Base-by-base conservation (phyloP, 2,329 filamentous ascomycete species). In the Purpureocillium takamizusanense region DNA sequence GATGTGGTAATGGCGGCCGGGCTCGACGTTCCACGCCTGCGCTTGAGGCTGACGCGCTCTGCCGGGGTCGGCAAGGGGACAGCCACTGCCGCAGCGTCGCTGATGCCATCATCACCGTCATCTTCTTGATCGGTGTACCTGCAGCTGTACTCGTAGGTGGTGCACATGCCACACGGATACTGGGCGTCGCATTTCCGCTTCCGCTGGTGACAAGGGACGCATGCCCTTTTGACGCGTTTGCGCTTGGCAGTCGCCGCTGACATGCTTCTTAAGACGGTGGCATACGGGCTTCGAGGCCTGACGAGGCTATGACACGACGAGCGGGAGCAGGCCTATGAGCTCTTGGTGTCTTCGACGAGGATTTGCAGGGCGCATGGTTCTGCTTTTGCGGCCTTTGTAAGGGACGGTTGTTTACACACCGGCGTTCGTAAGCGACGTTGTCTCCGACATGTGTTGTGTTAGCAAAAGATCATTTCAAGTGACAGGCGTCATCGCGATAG, bases 171-270 rank as follows among this genome's bases (percentile, higher is more conserved):
- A 33, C 49, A 51, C 16, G 49, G 47, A 10, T 42, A 38, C n/a
- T 38, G 17, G 38, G 35, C 41, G 38, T 51, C 47, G 39, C 49
- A 51, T 44, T 51, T 51, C 14, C 47, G 43, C 41, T 51, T 51
- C 29, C 49, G 46, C 35, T 49, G 43, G 12, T 47, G 47, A 35
- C 49, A 51, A 17, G 47, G 47, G 25, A 43, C 47, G 39, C 47
- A 51, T 33, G 47, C 49, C 31, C 44, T 49, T 28, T 46, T 44
- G 36, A 39, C 43, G 27, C 48, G 47, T 37, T 44, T 48, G 36
- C 47, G 47, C 39, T 31, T 47, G 28, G 40, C 27, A 1, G 40
- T 29, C 33, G 42, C 16, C 17, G 35, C 41, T 13, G 40, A 43
- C 42, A 46, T 47, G 36, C 11, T 18, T 38, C 33, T 13, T 6